Conservation (phyloP, 2,329 filamentous ascomycete species). For the Botrytis pseudocinerea region DNA sequence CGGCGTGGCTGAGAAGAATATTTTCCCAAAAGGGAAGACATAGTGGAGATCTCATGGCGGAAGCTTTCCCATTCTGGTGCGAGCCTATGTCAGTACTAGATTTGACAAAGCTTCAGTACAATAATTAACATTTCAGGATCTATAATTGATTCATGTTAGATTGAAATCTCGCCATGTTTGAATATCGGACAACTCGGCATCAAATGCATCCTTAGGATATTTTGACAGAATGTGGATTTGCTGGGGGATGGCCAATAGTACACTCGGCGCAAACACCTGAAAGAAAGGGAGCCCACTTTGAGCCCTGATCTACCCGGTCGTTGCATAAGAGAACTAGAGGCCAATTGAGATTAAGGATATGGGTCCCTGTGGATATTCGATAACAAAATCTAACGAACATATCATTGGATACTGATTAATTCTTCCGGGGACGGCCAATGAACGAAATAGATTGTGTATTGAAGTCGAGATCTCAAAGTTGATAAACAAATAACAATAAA, state of each 20-base stretch:
- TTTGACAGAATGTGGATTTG: not conserved
- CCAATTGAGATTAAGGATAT: not conserved
- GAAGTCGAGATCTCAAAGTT: not conserved
- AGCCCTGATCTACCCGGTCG: not conserved
- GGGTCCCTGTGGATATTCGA: not conserved
- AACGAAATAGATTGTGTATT: not conserved
- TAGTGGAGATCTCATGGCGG: not conserved
- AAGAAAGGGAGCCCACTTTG: not conserved
- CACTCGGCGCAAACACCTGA: slow-evolving; percentile 9
- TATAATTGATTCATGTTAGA: not conserved
- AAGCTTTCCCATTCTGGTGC: not conserved
- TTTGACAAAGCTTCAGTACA: not conserved
- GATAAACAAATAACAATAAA: not conserved
- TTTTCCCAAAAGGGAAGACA: not conserved
- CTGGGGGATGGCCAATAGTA: not conserved
- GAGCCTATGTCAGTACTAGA: not conserved
- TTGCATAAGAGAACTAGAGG: not conserved
- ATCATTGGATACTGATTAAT: not conserved
- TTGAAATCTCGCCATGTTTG: not conserved
- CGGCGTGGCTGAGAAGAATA: not conserved
- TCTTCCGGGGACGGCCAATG: not conserved
- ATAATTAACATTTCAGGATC: not conserved
- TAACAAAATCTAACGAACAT: not conserved
- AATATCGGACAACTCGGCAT: slow-evolving; percentile 4
- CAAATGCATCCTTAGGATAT: not conserved